Percentiles rank a stretch among this genome's conserved stretches.
These are phyloP conservation scores for Fusarium sp. DNA, from an alignment of 2,329 filamentous ascomycete genomes.

Conservation along the genomic window DNA sequence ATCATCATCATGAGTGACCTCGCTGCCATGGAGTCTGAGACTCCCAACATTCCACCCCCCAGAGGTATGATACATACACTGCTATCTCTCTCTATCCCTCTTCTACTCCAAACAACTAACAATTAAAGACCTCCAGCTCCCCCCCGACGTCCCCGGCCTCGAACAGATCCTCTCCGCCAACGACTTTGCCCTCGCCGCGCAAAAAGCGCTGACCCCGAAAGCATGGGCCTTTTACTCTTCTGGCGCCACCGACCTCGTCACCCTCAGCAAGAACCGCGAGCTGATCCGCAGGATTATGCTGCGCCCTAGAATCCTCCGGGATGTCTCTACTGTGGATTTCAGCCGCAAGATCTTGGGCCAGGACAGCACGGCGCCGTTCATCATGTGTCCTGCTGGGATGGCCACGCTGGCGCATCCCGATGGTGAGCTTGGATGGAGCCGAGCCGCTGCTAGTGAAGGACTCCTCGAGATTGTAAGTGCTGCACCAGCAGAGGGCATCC, in stretches of 20 bases:
- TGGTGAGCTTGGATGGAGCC: conserved; percentile 60
- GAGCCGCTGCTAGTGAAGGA: conserved; percentile 41
- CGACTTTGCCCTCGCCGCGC: conserved; percentile 68
- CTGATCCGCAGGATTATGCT: conserved; percentile 66
- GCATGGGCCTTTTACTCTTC: conserved; percentile 77
- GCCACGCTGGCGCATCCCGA: conserved; percentile 69
- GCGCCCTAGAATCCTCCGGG: conserved; percentile 64
- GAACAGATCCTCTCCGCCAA: conserved; percentile 47
- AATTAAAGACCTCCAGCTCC: conserved; percentile 23
- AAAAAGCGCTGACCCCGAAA: conserved; percentile 64
- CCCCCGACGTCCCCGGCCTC: conserved; percentile 29
- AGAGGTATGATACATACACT: conserved; percentile 23
- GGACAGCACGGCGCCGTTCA: conserved; percentile 64
- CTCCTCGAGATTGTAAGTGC: conserved; percentile 43
- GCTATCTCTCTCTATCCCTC: no score
- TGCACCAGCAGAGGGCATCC: background rate
- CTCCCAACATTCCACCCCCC: conserved; percentile 41
- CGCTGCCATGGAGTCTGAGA: conserved; percentile 42
- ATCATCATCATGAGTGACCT: conserved; percentile 39
- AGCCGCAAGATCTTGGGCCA: conserved; percentile 63
- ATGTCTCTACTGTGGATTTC: conserved; percentile 63
- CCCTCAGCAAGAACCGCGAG: conserved; percentile 64
- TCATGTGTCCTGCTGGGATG: conserved; percentile 72
- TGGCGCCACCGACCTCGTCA: conserved; percentile 68
- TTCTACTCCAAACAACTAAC: background rate